phyloP scores from a whole-genome alignment of 2,329 filamentous ascomycete species.

The Purpureocillium takamizusanense region DNA sequence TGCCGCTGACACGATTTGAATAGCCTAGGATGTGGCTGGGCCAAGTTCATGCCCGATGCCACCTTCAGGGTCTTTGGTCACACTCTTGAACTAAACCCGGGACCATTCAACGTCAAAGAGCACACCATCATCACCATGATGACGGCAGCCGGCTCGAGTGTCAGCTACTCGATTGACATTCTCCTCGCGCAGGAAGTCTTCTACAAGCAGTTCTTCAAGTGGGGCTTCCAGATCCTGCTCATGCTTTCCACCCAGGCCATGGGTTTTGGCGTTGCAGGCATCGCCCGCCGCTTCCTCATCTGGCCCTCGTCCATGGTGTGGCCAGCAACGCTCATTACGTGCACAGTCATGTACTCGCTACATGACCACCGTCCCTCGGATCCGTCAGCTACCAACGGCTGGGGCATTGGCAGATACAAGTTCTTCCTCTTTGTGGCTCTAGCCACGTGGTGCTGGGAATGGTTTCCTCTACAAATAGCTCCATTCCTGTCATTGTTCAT shows the following conservation, averaged over 20 bases:
- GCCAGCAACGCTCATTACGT: constrained; percentile 52
- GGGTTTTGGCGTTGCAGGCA: constrained; percentile 54
- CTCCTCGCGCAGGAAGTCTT: constrained; percentile 34
- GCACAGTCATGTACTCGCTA: constrained; percentile 53
- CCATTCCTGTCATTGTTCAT: constrained; percentile 51
- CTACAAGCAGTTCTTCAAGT: constrained; percentile 41
- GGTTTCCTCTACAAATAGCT: constrained; percentile 49
- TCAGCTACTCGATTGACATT: constrained; percentile 30
- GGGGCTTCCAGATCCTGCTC: constrained; percentile 50
- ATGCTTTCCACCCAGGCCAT: constrained; percentile 53
- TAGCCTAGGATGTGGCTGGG: constrained; percentile 23
- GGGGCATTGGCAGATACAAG: constrained; percentile 48
- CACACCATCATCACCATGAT: constrained; percentile 39
- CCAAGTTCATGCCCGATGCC: constrained; percentile 19
- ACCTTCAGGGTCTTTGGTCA: constrained; percentile 21
- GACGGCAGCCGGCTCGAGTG: constrained; percentile 25
- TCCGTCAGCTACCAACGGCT: constrained; percentile 43
- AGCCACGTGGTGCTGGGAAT: constrained; percentile 47
- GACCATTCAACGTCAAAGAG: constrained; percentile 37
- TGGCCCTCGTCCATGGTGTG: constrained; percentile 57
- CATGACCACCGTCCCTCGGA: constrained; percentile 50
- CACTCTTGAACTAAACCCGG: constrained; percentile 26
- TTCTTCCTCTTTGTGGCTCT: constrained; percentile 46
- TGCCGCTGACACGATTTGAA: background rate
- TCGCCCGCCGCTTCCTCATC: constrained; percentile 49